Percentiles rank a stretch among this genome's conserved stretches.
Evolutionary conservation across 225 moss, liverwort and hornwort species (phyloP).

Genomic region (Marchantia polymorpha): DNA sequence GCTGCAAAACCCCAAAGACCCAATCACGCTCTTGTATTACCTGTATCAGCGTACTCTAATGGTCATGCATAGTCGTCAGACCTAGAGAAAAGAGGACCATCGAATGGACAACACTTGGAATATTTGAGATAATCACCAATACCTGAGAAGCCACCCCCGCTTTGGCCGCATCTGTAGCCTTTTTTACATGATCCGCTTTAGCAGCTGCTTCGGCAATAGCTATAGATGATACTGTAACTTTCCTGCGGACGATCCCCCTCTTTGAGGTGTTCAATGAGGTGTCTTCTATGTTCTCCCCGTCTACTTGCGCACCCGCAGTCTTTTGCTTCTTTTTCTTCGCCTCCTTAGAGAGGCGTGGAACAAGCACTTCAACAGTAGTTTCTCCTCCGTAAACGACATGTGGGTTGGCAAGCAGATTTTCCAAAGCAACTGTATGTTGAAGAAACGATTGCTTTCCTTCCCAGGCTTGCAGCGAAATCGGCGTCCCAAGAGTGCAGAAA

Average conservation of each 20-base stretch:
- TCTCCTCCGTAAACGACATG: constrained; percentile 58
- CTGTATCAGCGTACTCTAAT: not conserved
- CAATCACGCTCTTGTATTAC: not conserved
- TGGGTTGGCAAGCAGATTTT: constrained; percentile 50
- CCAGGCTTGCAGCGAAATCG: constrained; percentile 44
- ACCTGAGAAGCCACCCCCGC: constrained; percentile 59
- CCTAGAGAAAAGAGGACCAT: not conserved
- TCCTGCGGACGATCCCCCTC: constrained; percentile 57
- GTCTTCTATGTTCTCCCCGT: constrained; percentile 22
- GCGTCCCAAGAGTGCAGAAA: constrained; percentile 71
- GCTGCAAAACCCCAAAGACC: constrained; percentile 36
- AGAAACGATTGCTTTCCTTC: constrained; percentile 44
- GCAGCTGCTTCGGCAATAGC: constrained; percentile 45
- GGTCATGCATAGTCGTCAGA: not conserved
- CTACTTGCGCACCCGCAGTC: constrained; percentile 8
- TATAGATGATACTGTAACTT: constrained; percentile 51
- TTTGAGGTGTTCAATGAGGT: constrained; percentile 35
- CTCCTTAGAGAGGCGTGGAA: constrained; percentile 70
- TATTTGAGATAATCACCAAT: not conserved
- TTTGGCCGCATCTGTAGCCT: constrained; percentile 48
- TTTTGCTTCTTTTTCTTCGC: constrained; percentile 51
- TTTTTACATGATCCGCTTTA: constrained; percentile 46
- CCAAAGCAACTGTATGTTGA: constrained; percentile 49
- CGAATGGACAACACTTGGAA: not conserved
- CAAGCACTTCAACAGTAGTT: constrained; percentile 65